Percentiles rank a stretch among this genome's conserved stretches.
These are phyloP conservation scores for Spinacia oleracea DNA, from an alignment of 179 eudicot species.

Conservation along the genomic window DNA sequence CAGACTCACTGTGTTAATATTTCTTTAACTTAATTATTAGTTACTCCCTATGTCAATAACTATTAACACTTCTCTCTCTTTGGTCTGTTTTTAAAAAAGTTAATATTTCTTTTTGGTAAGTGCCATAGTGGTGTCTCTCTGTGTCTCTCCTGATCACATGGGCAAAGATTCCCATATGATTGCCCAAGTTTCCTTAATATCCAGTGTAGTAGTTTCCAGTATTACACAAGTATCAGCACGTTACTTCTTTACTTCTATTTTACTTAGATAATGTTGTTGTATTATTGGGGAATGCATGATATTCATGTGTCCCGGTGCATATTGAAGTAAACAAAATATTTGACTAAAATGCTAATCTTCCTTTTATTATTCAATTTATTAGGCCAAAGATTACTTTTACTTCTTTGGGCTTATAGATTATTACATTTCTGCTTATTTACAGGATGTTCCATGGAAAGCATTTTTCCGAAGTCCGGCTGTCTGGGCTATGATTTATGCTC, in stretches of 20 bases:
- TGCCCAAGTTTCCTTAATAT: neutral
- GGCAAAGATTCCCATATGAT: neutral
- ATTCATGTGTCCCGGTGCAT: neutral
- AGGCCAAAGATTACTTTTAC: neutral
- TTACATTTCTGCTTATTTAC: slow-evolving; percentile 9
- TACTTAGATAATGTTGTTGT: neutral
- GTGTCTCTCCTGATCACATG: neutral
- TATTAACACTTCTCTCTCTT: too few relatives aligned
- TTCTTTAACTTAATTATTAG: neutral
- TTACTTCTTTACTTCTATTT: neutral
- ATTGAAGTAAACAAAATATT: neutral
- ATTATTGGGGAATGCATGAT: neutral
- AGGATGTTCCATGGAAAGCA: slow-evolving; percentile 96
- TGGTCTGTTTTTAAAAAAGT: neutral
- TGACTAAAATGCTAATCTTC: neutral
- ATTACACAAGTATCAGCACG: neutral
- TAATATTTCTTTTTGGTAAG: too few relatives aligned
- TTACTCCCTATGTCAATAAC: neutral
- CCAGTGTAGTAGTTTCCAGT: neutral
- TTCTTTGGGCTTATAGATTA: neutral
- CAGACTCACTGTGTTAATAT: neutral
- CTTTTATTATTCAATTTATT: neutral
- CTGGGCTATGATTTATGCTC: slow-evolving; percentile 98
- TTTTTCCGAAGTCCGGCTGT: slow-evolving; percentile 85
- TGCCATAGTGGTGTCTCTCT: neutral